Evolutionary conservation across 495 filamentous ascomycete species (phyloP), one percentile per base, ranked within the genome.

Genomic region (Aspergillus olivimuriae): DNA sequence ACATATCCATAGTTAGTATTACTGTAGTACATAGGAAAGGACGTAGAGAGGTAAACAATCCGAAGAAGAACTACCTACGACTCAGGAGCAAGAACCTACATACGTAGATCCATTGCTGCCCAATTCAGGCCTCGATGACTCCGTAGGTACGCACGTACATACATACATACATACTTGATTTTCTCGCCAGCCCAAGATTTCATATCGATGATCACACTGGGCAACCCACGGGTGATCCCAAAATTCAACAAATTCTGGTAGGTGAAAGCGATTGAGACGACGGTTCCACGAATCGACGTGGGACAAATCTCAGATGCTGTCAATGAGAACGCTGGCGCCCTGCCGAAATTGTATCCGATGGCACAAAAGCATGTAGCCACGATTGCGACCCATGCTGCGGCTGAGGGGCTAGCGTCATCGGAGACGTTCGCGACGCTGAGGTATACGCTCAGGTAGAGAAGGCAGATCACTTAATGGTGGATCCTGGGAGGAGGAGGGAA

Each of bases 211-310:
- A 44, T 52, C 53, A 55, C 55, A 28, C 54, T 54, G 1, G 51
- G 48, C 12, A 60, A 54, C 3, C 48, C 53, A 2, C 51, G 39
- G 0, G 53, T 50, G 23, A 60, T 53, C 12, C 50, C 57, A 26
- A 60, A 56, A 31, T 55, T 51, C 5, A 60, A 35, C 18, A 56
- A 36, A 19, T 60, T 54, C 36, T 60, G 53, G 31, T 53, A 60
- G 2, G 46, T 47, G 28, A 56, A 56, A 6, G 53, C 46, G 14
- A 60, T 32, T 2, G 46, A 45, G 10, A 60, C 48, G 0, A 51
- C 41, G 3, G 51, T 49, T 1, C 50, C 53, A 11, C 53, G 50
- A 14, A 52, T 41, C 2, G 37, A 35, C 9, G 50, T 60, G 3
- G 53, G 48, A 22, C 53, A 60, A 21, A 56, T 55, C 31, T 60